Conservation (phyloP, 2,329 filamentous ascomycete species). For the Zymoseptoria tritici region DNA sequence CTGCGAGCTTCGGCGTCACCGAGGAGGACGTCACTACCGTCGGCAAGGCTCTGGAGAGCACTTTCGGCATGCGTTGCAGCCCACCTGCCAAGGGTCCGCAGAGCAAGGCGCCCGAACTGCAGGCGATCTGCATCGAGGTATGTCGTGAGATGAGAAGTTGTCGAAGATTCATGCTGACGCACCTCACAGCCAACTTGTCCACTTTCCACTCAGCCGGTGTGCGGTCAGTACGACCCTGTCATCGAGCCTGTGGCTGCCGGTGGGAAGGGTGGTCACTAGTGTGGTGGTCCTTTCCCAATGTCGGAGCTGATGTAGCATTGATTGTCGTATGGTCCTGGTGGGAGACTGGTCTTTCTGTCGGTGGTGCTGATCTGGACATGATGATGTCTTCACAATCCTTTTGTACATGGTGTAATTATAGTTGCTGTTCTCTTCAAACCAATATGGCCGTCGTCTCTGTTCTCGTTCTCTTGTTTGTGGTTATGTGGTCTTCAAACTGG, state of each 20-base stretch:
- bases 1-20: conserved; percentile 53
- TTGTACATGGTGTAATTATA: no score
- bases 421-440: no score
- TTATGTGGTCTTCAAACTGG: no score
- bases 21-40: conserved; percentile 45
- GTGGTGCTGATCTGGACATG: no score
- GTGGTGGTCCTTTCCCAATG: not conserved
- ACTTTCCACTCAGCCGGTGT: conserved; percentile 36
- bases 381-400: no score
- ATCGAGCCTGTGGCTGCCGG: conserved; percentile 5
- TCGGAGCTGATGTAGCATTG: no score
- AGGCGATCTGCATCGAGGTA: conserved; percentile 49
- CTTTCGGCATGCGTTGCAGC: conserved; percentile 49
- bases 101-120: conserved; percentile 40
- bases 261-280: not conserved
- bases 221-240: conserved; percentile 35
- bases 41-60: conserved; percentile 40
- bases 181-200: not conserved
- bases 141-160: not conserved
- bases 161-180: not conserved
- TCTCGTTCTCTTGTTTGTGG: no score
- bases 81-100: conserved; percentile 41
- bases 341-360: no score
- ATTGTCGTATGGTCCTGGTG: no score
- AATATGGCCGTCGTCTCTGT: no score